Evolutionary conservation across 2,329 filamentous ascomycete genomes (phyloP).

Genomic region (Aspergillus arachidicola): DNA sequence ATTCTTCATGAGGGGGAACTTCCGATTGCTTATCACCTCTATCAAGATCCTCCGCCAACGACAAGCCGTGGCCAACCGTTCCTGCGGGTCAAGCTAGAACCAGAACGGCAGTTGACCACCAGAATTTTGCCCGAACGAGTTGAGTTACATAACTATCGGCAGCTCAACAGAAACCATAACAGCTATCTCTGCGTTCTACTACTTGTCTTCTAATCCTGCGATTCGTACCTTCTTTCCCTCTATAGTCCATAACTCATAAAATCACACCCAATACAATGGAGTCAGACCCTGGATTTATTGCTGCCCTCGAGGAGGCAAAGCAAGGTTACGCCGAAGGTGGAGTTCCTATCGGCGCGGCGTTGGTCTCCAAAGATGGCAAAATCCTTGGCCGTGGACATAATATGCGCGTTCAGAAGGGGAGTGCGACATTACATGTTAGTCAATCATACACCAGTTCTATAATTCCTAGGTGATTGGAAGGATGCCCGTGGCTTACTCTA

Average conservation of each 20-base stretch:
- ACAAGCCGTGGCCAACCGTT: background rate
- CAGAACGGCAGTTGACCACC: slow-evolving; percentile 12
- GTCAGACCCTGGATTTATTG: slow-evolving; percentile 56
- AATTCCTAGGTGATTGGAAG: background rate
- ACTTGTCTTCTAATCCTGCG: background rate
- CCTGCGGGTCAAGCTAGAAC: slow-evolving; percentile 18
- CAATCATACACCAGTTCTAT: background rate
- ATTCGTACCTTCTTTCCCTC: background rate
- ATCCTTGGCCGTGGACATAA: slow-evolving; percentile 75
- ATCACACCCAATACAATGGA: slow-evolving; percentile 29
- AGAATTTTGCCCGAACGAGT: background rate
- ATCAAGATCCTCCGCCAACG: slow-evolving; percentile 1
- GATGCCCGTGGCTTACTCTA: background rate
- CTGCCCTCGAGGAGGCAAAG: slow-evolving; percentile 60
- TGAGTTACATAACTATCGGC: background rate
- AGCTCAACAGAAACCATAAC: background rate
- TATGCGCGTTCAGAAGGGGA: slow-evolving; percentile 72
- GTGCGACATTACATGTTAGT: slow-evolving; percentile 70
- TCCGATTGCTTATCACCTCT: background rate
- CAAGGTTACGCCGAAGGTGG: slow-evolving; percentile 59
- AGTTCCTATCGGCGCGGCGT: slow-evolving; percentile 60
- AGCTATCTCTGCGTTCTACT: background rate
- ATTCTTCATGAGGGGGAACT: too few species aligned
- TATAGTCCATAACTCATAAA: background rate
- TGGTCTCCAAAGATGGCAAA: slow-evolving; percentile 70